Evolutionary conservation across 306 rosid genomes (phyloP).

Genomic region (Rosa persica): DNA sequence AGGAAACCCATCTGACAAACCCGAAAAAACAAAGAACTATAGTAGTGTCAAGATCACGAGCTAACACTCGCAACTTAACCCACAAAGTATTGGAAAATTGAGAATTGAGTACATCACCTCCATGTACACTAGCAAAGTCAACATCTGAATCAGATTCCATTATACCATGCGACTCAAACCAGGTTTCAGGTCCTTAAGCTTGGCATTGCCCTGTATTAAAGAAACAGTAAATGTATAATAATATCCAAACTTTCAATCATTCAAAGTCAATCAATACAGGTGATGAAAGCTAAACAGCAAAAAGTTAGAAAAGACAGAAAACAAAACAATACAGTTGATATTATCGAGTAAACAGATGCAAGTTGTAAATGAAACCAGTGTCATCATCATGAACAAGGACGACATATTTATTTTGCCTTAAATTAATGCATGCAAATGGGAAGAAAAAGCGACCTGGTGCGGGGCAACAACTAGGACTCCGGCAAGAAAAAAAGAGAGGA

Average conservation of each 20-base stretch:
- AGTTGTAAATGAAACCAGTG: background rate
- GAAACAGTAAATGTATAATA: conserved; percentile 14
- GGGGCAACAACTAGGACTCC: background rate
- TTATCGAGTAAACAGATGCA: background rate
- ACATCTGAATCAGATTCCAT: conserved; percentile 85
- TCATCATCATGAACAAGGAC: background rate
- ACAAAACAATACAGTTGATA: background rate
- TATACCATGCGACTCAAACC: conserved; percentile 84
- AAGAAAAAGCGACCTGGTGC: background rate
- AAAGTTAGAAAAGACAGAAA: background rate
- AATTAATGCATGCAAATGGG: background rate
- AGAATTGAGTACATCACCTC: conserved; percentile 50
- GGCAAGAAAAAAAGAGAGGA: background rate
- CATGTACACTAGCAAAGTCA: conserved; percentile 83
- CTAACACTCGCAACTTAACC: conserved; percentile 2
- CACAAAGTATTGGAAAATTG: conserved; percentile 10
- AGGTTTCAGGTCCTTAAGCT: conserved; percentile 54
- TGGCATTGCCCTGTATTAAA: conserved; percentile 54
- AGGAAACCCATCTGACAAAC: conserved; percentile 66
- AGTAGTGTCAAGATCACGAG: background rate
- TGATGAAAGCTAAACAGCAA: background rate
- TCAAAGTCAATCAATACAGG: background rate
- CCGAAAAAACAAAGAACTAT: conserved; percentile 14
- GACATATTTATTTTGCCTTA: background rate
- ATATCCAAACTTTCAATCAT: conserved; percentile 3